Evolutionary conservation across 306 rosid genomes (phyloP).

Genomic region (Gynostemma pentaphyllum): DNA sequence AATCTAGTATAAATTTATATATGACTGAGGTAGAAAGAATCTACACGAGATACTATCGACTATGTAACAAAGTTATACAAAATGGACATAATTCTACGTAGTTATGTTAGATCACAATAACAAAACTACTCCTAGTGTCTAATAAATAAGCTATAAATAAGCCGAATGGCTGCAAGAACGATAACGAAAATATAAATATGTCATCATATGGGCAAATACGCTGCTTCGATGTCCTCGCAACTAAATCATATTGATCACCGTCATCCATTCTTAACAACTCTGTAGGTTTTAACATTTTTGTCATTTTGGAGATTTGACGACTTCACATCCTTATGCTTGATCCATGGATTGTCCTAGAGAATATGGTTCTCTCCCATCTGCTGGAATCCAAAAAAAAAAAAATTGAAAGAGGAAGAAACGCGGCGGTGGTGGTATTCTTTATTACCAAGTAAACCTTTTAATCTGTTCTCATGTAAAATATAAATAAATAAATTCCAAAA

Average conservation of each 20-base stretch:
- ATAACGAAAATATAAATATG: too few species aligned
- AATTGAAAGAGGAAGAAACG: not conserved
- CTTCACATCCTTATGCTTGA: conserved; percentile 27
- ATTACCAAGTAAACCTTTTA: not conserved
- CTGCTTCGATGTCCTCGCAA: not conserved
- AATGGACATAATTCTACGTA: not conserved
- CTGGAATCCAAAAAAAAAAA: conserved; percentile 30
- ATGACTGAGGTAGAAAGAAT: not conserved
- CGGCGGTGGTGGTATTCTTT: not conserved
- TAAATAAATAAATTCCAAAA: too few species aligned
- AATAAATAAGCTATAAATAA: not conserved
- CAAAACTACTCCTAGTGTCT: not conserved
- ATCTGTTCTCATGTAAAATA: not conserved
- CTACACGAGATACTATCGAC: conserved; percentile 5
- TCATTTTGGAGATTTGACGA: conserved; percentile 15
- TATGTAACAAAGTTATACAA: conserved; percentile 1
- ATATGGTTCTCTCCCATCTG: conserved; percentile 53
- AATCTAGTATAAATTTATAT: not conserved
- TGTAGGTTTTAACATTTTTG: not conserved
- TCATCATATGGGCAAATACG: not conserved
- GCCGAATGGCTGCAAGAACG: too few species aligned
- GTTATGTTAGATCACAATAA: conserved; percentile 4
- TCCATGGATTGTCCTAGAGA: conserved; percentile 37
- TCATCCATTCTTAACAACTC: not conserved
- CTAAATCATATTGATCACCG: not conserved